Base-by-base conservation (phyloP, 768 basidiomycete species). In the Strobilomyces echinocephalus region DNA sequence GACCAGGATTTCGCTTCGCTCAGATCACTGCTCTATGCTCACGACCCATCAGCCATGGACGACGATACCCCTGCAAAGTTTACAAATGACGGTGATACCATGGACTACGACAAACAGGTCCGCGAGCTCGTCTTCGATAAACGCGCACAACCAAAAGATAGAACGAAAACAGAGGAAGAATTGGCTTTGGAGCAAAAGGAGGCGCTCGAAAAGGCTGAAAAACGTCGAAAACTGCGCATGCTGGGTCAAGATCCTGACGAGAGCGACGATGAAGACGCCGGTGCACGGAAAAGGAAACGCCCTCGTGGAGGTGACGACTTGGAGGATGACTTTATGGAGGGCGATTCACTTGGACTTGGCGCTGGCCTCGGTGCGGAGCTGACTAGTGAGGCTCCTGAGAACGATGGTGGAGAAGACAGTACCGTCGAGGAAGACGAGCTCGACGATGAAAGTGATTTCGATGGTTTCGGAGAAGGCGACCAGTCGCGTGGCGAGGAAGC, bases 121-220 rank as follows among this genome's bases (percentile, higher is more conserved):
- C 85, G 91, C 16, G 90, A 94, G 60, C 82, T 98, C 36, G 94
- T 88, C 0, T 95, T 95, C 63, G 97, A 98, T 54, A 84, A 89
- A 61, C 82, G 97, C 1, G 89, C 97, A 3, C 91, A 94, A 58
- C 89, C 97, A 1, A 97, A 92, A 65, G 90, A 99, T 67, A 74
- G 97, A 51, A 94, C 91, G 28, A 97, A 97, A 74, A 97, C 95
- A 0, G 95, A 97, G 62, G 93, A 97, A 62, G 97, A 99, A 64
- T 63, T 93, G 28, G 95, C 94, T 5, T 54, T 87, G 55, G 93
- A 95, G 56, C 90, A 88, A 64, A 94, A 91, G 62, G 88, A 90
- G 60, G 77, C 81, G 5, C 70, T 99, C 50, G 89, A 95, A 71
- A 87, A 84, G 68, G 90, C 91, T 1, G 97, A 99, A 72, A 76